These are phyloP conservation scores for Lactuca saligna DNA, from an alignment of 129 eudicot genomes.

Conservation along the genomic window DNA sequence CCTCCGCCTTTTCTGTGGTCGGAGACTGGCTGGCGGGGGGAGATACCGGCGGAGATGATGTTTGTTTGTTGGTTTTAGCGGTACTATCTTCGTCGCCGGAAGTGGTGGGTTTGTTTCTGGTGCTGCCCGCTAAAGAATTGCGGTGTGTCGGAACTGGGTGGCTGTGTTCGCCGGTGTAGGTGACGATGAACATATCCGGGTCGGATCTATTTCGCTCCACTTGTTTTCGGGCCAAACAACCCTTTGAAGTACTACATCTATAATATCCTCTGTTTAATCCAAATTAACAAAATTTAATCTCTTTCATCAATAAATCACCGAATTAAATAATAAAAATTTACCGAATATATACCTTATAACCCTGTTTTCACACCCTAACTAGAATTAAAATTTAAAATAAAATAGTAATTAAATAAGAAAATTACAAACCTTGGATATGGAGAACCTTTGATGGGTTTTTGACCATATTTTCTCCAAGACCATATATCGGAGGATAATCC, in stretches of 20 bases:
- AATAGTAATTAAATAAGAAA: background rate
- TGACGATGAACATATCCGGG: constrained; percentile 87
- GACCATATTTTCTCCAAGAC: constrained; percentile 99
- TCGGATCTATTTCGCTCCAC: constrained; percentile 97
- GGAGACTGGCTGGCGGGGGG: constrained; percentile 57
- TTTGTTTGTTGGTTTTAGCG: constrained; percentile 33
- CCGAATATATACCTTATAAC: background rate
- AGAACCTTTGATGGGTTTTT: constrained; percentile 99
- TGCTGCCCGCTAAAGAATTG: constrained; percentile 94
- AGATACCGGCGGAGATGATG: constrained; percentile 51
- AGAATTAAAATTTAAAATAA: background rate
- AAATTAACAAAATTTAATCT: constrained; percentile 3
- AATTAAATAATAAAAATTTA: background rate
- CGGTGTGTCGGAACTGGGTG: constrained; percentile 98
- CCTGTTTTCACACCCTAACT: background rate
- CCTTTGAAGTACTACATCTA: constrained; percentile 95
- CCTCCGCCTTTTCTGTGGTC: constrained; percentile 59
- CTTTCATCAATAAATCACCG: background rate
- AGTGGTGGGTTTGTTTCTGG: constrained; percentile 65
- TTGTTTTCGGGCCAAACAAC: constrained; percentile 97
- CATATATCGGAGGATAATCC: constrained; percentile 90
- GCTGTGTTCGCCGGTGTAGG: constrained; percentile 94
- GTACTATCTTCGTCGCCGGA: constrained; percentile 35
- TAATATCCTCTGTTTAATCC: constrained; percentile 78
- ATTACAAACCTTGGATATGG: constrained; percentile 92